Conservation (phyloP, 106 monocot genomes). For the Dendrobium officinale region DNA sequence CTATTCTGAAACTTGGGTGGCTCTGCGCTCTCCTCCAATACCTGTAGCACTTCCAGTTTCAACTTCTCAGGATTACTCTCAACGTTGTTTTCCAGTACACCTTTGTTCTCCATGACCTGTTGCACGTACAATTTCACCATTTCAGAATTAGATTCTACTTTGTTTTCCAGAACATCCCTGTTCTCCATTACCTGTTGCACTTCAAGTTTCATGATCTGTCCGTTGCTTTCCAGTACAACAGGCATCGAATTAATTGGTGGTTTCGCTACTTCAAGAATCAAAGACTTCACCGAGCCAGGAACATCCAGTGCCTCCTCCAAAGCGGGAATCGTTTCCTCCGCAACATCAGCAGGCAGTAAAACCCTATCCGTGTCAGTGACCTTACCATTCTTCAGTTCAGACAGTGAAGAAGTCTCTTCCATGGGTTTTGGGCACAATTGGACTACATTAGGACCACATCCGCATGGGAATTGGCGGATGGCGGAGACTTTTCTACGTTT, state of each 20-base stretch:
- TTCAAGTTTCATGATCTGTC: not conserved
- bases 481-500: constrained; percentile 1
- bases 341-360: not conserved
- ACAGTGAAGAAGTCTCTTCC: not conserved
- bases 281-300: not conserved
- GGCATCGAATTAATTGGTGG: not conserved
- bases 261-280: not conserved
- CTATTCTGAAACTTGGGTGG: not conserved
- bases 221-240: not conserved
- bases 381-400: not conserved
- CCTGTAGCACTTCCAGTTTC: not conserved
- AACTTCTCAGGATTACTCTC: not conserved
- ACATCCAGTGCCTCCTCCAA: not conserved
- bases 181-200: not conserved
- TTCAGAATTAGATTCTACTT: not conserved
- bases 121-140: not conserved
- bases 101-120: not conserved
- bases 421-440: not conserved
- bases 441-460: constrained; percentile 5
- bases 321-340: not conserved
- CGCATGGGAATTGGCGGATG: constrained; percentile 3
- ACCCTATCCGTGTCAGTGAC: not conserved
- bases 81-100: not conserved
- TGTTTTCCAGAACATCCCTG: not conserved
- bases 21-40: not conserved